phyloP scores from a whole-genome alignment of 352 stramenopile species.

The Globisporangium splendens region DNA sequence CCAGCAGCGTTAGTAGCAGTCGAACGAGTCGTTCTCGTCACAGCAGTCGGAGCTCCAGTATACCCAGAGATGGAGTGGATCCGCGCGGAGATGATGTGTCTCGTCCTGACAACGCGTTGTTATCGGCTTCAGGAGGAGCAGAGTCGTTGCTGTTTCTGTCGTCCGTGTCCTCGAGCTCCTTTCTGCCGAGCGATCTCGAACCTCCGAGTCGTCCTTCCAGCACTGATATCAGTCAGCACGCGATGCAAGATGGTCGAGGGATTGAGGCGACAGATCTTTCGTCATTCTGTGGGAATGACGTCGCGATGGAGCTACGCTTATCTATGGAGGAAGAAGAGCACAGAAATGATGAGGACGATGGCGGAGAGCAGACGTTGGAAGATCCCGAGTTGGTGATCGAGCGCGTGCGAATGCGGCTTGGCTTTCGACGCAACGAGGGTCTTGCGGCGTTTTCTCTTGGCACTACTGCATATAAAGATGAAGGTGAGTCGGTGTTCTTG shows the following conservation, averaged over 20 bases:
- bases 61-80: too few species aligned
- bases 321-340: slow-evolving; percentile 12
- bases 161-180: not conserved
- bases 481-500: not conserved
- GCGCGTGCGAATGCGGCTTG: slow-evolving; percentile 52
- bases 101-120: too few species aligned
- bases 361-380: slow-evolving; percentile 16
- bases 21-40: slow-evolving; percentile 22
- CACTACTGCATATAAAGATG: not conserved
- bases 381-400: slow-evolving; percentile 58
- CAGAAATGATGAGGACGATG: not conserved
- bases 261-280: too few species aligned
- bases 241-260: not conserved
- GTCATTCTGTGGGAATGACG: too few species aligned
- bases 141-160: not conserved
- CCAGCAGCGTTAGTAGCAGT: not conserved
- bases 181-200: not conserved
- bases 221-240: not conserved
- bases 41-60: not conserved
- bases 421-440: slow-evolving; percentile 10
- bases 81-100: too few species aligned
- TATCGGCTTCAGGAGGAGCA: not conserved
- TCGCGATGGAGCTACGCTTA: not conserved
- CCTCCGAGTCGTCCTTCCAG: not conserved
- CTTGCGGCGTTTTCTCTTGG: not conserved